Conservation (phyloP, 129 eudicot genomes). For the Ambrosia trifida region DNA sequence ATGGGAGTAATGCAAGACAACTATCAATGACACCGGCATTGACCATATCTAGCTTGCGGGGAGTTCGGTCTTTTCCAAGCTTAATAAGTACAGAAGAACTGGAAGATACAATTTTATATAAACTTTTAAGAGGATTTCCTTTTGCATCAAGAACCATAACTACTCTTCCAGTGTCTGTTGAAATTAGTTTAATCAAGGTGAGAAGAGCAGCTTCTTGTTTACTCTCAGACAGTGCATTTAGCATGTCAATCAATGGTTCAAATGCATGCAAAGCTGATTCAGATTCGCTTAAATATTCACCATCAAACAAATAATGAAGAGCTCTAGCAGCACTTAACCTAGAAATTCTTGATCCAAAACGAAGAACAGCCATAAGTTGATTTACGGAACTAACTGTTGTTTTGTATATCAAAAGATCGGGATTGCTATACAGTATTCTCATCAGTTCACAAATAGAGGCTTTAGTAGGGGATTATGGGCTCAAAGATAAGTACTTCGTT, state of each 20-base stretch:
- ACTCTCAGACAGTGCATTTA: conserved; percentile 49
- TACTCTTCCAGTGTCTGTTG: conserved; percentile 43
- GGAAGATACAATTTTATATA: conserved; percentile 49
- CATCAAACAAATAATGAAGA: conserved; percentile 59
- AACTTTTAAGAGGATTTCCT: conserved; percentile 55
- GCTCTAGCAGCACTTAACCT: conserved; percentile 76
- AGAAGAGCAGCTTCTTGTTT: conserved; percentile 65
- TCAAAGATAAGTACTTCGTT: conserved; percentile 63
- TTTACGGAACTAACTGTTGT: conserved; percentile 52
- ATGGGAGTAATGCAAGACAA: conserved; percentile 61
- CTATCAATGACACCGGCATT: conserved; percentile 62
- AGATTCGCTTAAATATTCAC: conserved; percentile 58
- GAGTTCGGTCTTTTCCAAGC: conserved; percentile 71
- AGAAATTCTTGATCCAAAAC: conserved; percentile 68
- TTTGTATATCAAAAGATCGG: conserved; percentile 59
- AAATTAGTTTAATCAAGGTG: conserved; percentile 55
- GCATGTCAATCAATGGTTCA: conserved; percentile 74
- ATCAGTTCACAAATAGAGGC: conserved; percentile 61
- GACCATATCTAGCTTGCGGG: conserved; percentile 78
- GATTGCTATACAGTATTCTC: conserved; percentile 59
- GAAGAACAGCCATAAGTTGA: conserved; percentile 82
- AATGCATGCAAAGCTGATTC: conserved; percentile 57
- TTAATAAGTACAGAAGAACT: conserved; percentile 59
- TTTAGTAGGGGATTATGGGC: conserved; percentile 73
- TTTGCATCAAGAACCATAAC: conserved; percentile 49